Percentiles rank a stretch among this genome's conserved stretches.
These are phyloP conservation scores for Agaricus subrufescens DNA, from an alignment of 768 basidiomycete genomes.

Conservation along the genomic window DNA sequence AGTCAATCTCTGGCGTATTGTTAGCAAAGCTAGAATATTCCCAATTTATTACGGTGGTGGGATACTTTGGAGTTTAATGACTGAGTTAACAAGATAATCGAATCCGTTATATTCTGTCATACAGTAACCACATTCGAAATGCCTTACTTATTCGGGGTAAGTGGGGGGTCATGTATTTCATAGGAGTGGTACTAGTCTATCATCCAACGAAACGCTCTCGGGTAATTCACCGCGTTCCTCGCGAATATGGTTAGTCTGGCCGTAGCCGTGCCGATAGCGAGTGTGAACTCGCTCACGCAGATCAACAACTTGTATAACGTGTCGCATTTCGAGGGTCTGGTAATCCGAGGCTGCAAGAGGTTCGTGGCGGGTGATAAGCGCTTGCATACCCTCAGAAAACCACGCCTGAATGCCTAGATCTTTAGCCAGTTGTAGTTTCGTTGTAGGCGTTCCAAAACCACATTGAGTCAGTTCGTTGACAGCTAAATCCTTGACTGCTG, in stretches of 20 bases:
- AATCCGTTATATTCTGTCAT: too few relatives aligned
- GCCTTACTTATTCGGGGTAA: too few relatives aligned
- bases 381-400: conserved; percentile 2
- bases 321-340: background rate
- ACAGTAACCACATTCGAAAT: too few relatives aligned
- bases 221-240: conserved; percentile 2
- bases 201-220: background rate
- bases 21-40: too few relatives aligned
- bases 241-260: background rate
- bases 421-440: conserved; percentile 2
- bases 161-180: too few relatives aligned
- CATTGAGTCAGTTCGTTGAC: background rate
- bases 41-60: too few relatives aligned
- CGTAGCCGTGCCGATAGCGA: background rate
- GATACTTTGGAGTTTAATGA: too few relatives aligned
- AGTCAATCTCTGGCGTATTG: too few relatives aligned
- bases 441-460: background rate
- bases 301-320: conserved; percentile 2
- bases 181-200: background rate
- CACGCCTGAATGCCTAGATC: conserved; percentile 1
- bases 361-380: background rate
- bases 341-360: background rate
- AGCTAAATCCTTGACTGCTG: background rate
- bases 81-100: too few relatives aligned
- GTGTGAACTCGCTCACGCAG: conserved; percentile 7